Conservation (phyloP, 192 early-diverging fungal species). For the Obelidium mucronatum region DNA sequence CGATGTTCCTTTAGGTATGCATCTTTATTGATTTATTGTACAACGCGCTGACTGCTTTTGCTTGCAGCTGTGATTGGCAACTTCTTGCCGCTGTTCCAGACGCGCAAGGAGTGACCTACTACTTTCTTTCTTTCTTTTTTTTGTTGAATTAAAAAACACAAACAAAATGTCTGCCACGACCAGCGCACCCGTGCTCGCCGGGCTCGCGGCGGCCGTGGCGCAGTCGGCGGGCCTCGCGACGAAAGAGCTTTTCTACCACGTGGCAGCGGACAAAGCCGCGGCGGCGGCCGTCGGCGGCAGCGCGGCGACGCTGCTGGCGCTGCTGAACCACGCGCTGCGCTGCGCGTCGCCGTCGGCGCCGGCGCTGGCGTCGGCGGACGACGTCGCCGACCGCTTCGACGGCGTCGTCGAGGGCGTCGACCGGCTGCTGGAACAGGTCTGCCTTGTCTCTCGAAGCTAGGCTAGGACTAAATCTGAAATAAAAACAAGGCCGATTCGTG, state of each 20-base stretch:
- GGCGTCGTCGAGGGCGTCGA: conserved; percentile 79
- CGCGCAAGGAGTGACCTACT: neutral
- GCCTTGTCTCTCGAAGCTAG: neutral
- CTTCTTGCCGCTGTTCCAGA: conserved; percentile 51
- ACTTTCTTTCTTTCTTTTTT: neutral
- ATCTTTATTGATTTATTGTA: neutral
- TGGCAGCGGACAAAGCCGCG: neutral
- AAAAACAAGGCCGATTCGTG: neutral
- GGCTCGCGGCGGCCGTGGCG: neutral
- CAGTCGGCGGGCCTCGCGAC: conserved; percentile 7
- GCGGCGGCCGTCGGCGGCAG: neutral
- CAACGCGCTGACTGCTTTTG: too few relatives aligned
- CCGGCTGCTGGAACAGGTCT: conserved; percentile 80
- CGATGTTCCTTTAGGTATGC: conserved; percentile 81
- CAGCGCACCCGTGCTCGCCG: neutral
- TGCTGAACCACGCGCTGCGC: conserved; percentile 7
- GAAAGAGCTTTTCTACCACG: conserved; percentile 9
- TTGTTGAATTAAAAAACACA: neutral
- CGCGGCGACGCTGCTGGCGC: conserved; percentile 1
- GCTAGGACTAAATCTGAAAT: neutral
- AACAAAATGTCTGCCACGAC: neutral
- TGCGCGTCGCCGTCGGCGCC: neutral
- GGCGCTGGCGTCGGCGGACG: conserved; percentile 61
- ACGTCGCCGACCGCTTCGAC: conserved; percentile 70
- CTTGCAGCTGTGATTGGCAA: conserved; percentile 51